Evolutionary conservation across 139 green algal genomes (phyloP).

Genomic region (Chlamydomonas sphaeroides): DNA sequence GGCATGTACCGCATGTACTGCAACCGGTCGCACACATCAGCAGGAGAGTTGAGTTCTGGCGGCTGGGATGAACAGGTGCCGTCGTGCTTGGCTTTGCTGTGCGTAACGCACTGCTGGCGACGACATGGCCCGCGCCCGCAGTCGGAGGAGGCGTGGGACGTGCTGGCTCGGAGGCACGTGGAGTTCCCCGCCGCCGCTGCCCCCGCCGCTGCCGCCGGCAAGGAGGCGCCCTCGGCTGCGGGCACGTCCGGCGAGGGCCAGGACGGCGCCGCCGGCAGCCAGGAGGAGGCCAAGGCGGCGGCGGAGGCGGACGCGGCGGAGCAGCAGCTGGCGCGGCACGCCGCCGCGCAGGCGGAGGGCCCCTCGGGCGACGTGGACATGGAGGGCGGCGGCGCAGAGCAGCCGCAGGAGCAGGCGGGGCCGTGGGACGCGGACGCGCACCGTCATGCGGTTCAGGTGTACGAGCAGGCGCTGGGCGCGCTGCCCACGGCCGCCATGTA

Average conservation of each 20-base stretch:
- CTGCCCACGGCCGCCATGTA: conserved; percentile 45
- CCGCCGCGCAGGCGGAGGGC: background rate
- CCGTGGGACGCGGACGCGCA: conserved; percentile 1
- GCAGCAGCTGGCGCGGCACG: background rate
- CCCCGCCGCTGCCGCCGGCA: background rate
- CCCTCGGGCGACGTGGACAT: too few species aligned
- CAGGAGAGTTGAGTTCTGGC: too few species aligned
- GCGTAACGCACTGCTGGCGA: too few species aligned
- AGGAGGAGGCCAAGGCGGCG: background rate
- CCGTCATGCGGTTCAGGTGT: conserved; percentile 29
- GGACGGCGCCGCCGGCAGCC: too few species aligned
- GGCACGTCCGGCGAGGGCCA: too few species aligned
- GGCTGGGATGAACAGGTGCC: too few species aligned
- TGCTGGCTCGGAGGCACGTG: conserved; percentile 60
- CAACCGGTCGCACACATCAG: too few species aligned
- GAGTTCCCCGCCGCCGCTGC: conserved; percentile 1
- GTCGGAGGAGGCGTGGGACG: conserved; percentile 62
- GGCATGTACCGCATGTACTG: too few species aligned
- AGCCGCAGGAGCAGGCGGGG: background rate
- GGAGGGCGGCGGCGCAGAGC: background rate
- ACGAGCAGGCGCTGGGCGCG: conserved; percentile 46
- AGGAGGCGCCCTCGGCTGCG: too few species aligned
- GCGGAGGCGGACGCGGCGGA: background rate
- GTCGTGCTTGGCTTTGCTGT: too few species aligned
- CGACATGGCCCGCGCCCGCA: background rate